A percentile compares a stretch with the other conserved stretches of the same genome.
Evolutionary conservation across 371 early-diverging fungal genomes (phyloP).

Genomic region (Mucor sp.): DNA sequence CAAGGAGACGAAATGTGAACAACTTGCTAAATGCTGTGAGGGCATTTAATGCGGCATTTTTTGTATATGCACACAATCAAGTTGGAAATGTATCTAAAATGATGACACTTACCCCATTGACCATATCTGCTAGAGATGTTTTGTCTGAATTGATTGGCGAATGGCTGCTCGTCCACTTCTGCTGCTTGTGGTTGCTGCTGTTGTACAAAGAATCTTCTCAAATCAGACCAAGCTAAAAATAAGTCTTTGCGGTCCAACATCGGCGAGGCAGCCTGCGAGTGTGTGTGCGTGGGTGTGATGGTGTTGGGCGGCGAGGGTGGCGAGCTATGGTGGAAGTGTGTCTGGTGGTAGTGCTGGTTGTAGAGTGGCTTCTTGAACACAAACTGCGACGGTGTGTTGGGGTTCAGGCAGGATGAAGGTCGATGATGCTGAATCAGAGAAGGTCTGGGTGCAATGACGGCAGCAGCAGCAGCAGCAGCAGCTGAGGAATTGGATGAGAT

Average conservation of each 20-base stretch:
- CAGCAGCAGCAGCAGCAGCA: conserved; percentile 8
- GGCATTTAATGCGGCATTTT: conserved; percentile 11
- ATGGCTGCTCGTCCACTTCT: conserved; percentile 5
- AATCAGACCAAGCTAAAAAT: conserved; percentile 13
- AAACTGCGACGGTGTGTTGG: conserved; percentile 32
- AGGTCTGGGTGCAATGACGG: not conserved
- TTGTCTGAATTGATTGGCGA: conserved; percentile 40
- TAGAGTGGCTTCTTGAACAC: conserved; percentile 44
- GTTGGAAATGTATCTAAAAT: conserved; percentile 12
- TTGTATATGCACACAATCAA: conserved; percentile 3
- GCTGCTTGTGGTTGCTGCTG: not conserved
- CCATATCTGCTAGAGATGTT: conserved; percentile 41
- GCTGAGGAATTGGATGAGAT: not conserved
- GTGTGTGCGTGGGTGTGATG: not conserved
- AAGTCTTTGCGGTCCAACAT: not conserved
- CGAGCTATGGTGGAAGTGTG: conserved; percentile 36
- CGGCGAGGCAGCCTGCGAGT: not conserved
- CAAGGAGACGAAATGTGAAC: not conserved
- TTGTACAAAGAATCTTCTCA: conserved; percentile 21
- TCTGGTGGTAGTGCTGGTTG: conserved; percentile 38
- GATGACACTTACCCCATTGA: conserved; percentile 40
- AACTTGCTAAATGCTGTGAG: not conserved
- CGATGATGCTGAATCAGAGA: not conserved
- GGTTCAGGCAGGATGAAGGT: conserved; percentile 2
- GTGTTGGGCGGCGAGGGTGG: conserved; percentile 1